Base-by-base conservation (phyloP, 192 early-diverging fungal genomes). In the Geranomyces michiganensis region DNA sequence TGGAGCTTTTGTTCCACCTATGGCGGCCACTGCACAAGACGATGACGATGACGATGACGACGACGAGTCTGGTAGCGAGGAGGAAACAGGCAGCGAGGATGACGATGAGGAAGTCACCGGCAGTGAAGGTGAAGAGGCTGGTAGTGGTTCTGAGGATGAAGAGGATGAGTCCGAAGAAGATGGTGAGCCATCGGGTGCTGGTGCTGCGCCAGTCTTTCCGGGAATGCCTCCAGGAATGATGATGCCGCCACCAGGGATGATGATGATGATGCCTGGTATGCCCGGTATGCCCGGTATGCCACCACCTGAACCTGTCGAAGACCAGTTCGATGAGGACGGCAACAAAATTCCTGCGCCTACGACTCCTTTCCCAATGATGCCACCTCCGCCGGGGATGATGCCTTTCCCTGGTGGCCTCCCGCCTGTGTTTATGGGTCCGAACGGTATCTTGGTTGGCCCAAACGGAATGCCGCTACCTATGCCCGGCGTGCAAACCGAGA, bases 381-480 rank as follows among this genome's bases (percentile, higher is more conserved):
- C 64, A 1, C 9, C 26, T 63, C 27, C 46, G 64, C 56, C 68
- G 41, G 56, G 56, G 32, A 43, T 26, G 46, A 72, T 72, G 59
- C 24, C 60, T 13, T 31, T 33, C 1, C 14, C 30, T 9, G 21
- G 29, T 13, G 62, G 62, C n/a, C n/a, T 43, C n/a, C 62, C 62
- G 10, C 70, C 70, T 26, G 48, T 72, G 60, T 44, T 72, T 13
- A 64, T 72, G 59, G 70, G 61, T 17, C 70, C 70, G 0, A 72
- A 72, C 62, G 70, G 70, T 15, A 64, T 72, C 24, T 15, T 72
- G 24, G 64, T 72, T 22, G 70, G 70, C 19, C 46, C 70, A 8
- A 72, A 72, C 53, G 70, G 70, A 13, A 64, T 72, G 70, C 70
- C 70, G 30, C 19, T 72, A 21, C 59, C 70, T 32, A 48, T 64